Percentiles rank a stretch among this genome's conserved stretches.
phyloP scores from a whole-genome alignment of 1,284 basidiomycete species.

The Violaceomyces palustris region DNA sequence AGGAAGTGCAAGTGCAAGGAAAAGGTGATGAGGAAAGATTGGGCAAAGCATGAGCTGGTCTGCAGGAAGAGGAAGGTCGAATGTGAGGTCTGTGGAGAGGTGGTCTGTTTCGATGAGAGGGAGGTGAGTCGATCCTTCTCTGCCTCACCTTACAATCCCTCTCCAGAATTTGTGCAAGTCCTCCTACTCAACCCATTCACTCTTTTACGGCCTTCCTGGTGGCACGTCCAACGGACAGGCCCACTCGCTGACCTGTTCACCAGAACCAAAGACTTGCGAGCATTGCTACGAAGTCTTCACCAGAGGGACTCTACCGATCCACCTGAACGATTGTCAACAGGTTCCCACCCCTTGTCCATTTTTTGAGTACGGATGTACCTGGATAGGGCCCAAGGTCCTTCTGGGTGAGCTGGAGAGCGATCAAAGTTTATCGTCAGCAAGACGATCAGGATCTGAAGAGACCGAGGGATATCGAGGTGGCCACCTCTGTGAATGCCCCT shows the following conservation, averaged over 20 bases:
- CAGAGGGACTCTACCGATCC: constrained; percentile 11
- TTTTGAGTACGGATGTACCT: constrained; percentile 18
- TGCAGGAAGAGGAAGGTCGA: constrained; percentile 15
- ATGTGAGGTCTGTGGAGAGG: constrained; percentile 15
- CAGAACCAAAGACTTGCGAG: constrained; percentile 15
- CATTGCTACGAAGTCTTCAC: constrained; percentile 9
- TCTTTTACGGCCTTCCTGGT: background rate
- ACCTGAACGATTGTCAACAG: constrained; percentile 15
- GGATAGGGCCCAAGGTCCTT: constrained; percentile 27
- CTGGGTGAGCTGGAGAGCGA: too few species aligned
- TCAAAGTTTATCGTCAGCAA: too few species aligned
- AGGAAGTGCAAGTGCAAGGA: constrained; percentile 25
- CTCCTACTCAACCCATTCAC: background rate
- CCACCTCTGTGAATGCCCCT: constrained; percentile 18
- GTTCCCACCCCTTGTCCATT: constrained; percentile 16
- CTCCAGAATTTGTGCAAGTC: background rate
- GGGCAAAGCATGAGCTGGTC: constrained; percentile 13
- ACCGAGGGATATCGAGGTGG: background rate
- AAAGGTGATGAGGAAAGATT: constrained; percentile 39
- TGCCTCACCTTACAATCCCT: background rate
- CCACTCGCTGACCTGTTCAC: constrained; percentile 14
- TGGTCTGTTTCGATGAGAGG: constrained; percentile 10
- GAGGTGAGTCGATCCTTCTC: constrained; percentile 3
- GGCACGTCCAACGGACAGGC: background rate
- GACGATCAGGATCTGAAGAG: constrained; percentile 5